These are phyloP conservation scores for Fusarium sp. DNA, from an alignment of 2,329 filamentous ascomycete species.

Conservation along the genomic window DNA sequence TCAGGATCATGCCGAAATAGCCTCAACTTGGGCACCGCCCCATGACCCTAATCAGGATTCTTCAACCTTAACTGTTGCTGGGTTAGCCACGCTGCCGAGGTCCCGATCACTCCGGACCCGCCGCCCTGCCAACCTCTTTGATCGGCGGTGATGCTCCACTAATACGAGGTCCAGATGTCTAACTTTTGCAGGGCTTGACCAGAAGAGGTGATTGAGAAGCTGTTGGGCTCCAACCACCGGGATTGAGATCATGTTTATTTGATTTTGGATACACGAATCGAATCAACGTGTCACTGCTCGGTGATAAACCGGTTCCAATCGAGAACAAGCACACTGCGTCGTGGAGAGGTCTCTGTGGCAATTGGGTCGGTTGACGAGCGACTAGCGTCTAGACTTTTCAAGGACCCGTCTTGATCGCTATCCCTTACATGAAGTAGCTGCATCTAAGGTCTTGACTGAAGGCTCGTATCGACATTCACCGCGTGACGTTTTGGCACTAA, in stretches of 20 bases:
- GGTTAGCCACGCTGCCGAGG: conserved; percentile 1
- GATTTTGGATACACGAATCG: neutral
- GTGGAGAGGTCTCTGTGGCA: neutral
- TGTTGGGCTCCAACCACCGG: neutral
- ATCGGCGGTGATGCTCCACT: neutral
- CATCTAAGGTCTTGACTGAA: neutral
- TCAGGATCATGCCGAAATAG: conserved; percentile 11
- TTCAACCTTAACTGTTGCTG: conserved; percentile 1
- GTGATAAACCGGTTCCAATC: neutral
- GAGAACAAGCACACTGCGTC: neutral
- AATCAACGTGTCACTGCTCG: neutral
- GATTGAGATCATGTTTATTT: neutral
- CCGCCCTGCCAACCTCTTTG: conserved; percentile 5
- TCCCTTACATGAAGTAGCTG: neutral
- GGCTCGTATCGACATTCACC: neutral
- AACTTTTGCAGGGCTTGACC: neutral
- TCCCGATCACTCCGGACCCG: neutral
- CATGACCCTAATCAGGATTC: neutral
- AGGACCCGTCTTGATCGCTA: neutral
- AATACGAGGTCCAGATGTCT: neutral
- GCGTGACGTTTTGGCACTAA: neutral
- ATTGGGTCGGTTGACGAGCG: neutral
- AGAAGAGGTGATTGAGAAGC: neutral
- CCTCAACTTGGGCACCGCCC: neutral
- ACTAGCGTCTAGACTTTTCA: neutral